A percentile compares a stretch with the other conserved stretches of the same genome.
These are phyloP conservation scores for Canariomyces notabilis DNA, from an alignment of 2,329 filamentous ascomycete species.

Conservation along the genomic window DNA sequence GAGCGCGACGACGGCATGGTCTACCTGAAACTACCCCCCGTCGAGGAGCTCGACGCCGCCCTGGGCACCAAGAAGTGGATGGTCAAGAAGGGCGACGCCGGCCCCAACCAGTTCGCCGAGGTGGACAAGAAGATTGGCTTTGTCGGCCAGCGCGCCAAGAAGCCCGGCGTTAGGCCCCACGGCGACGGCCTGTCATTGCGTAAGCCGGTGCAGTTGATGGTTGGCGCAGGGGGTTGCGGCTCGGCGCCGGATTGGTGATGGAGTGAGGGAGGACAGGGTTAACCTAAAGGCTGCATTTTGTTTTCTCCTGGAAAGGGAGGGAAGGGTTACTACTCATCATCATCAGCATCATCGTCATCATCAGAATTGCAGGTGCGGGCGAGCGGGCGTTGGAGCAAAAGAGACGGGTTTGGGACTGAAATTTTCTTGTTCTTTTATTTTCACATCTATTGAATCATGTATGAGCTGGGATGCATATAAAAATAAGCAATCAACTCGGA, in stretches of 20 bases:
- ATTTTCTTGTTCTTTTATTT: too few species aligned
- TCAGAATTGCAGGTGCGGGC: too few species aligned
- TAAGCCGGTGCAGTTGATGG: slow-evolving; percentile 36
- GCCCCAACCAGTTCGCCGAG: slow-evolving; percentile 36
- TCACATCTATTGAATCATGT: too few species aligned
- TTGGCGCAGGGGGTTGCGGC: slow-evolving; percentile 35
- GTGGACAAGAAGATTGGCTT: slow-evolving; percentile 44
- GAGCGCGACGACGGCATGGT: slow-evolving; percentile 69
- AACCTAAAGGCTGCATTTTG: too few species aligned
- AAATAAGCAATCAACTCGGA: too few species aligned
- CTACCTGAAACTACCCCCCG: slow-evolving; percentile 73
- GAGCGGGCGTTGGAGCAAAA: too few species aligned
- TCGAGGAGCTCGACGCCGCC: slow-evolving; percentile 73
- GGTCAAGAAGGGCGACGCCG: slow-evolving; percentile 65
- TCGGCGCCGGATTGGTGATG: slow-evolving; percentile 44
- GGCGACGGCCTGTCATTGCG: slow-evolving; percentile 31
- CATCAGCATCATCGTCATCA: too few species aligned
- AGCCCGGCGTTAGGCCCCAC: slow-evolving; percentile 34
- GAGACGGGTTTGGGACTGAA: too few species aligned
- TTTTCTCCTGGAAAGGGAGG: too few species aligned
- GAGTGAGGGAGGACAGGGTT: too few species aligned
- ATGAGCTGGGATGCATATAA: too few species aligned
- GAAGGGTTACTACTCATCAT: too few species aligned
- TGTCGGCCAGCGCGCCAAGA: slow-evolving; percentile 40
- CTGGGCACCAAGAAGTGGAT: slow-evolving; percentile 76